Evolutionary conservation across 768 basidiomycete genomes (phyloP), one percentile per base, ranked within the genome.

Genomic region (Lentinula guzmanii): DNA sequence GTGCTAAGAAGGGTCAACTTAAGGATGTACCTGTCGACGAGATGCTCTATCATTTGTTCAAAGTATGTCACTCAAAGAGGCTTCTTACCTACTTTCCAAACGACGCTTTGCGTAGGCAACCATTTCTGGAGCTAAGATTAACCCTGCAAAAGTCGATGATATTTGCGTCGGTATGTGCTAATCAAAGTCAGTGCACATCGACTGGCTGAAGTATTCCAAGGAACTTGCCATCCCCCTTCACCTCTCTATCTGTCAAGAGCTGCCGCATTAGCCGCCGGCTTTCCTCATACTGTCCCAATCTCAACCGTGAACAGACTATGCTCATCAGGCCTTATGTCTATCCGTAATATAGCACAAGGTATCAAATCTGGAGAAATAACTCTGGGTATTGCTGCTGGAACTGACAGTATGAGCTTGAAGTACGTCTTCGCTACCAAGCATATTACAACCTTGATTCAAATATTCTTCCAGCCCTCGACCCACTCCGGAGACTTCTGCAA

Each of bases 301-400:
- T 90, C 90, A 21, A 89, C 91, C 10, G 86, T 98, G 58, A 99
- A 99, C 73, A 81, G 96, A 61, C 82, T 98, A 54, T 99, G 96
- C 74, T 91, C 94, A 2, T 95, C 94, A 0, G 95, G 95, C 24
- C 79, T 98, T 53, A 93, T 95, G 84, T 89, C 96, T n/a, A 87
- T 98, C 63, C 86, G 91, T 62, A 86, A 80, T 69, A 90, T 98
- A 54, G 93, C 95, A 16, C 89, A 96, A 71, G 82, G 89, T 61
- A 95, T 98, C 65, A 82, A 86, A 63, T 74, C 86, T 6, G 90
- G 91, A 24, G 93, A 98, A 68, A 87, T 88, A 31, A 86, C 90
- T 31, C 78, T 98, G 48, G 96, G 96, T 24, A 76, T 98, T 58
- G 96, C 94, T 2, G 79, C 86, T 33, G 91, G 90, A 16, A 85